phyloP scores from a whole-genome alignment of 2,329 filamentous ascomycete species.

The Phialophora tarda region DNA sequence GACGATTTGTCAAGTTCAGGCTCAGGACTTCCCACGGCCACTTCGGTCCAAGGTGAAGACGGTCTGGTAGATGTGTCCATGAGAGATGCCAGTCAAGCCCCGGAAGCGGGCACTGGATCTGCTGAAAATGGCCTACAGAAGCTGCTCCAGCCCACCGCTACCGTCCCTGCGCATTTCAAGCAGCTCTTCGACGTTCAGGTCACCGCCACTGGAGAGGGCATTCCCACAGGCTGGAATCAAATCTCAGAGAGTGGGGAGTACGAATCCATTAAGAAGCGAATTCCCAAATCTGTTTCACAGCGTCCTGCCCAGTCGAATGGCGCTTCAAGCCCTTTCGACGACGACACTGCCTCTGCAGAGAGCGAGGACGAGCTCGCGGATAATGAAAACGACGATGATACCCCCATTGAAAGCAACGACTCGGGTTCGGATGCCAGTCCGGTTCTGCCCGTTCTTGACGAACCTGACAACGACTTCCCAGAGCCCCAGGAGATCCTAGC shows the following conservation, averaged over 20 bases:
- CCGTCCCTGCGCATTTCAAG: constrained; percentile 68
- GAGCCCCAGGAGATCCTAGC: constrained; percentile 37
- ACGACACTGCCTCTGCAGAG: constrained; percentile 41
- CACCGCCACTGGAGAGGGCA: constrained; percentile 61
- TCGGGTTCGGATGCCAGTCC: constrained; percentile 33
- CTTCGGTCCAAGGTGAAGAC: constrained; percentile 85
- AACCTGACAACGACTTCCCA: constrained; percentile 41
- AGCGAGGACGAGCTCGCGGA: constrained; percentile 45
- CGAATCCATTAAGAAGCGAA: constrained; percentile 29
- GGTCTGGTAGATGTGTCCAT: constrained; percentile 90
- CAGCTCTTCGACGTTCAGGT: constrained; percentile 80
- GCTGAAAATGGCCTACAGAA: constrained; percentile 44
- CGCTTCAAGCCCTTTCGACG: constrained; percentile 33
- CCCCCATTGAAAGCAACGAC: constrained; percentile 32
- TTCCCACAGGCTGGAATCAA: constrained; percentile 73
- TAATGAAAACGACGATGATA: constrained; percentile 33
- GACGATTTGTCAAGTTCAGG: constrained; percentile 70
- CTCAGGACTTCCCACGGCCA: constrained; percentile 69
- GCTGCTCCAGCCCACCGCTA: constrained; percentile 57
- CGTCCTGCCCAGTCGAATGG: constrained; percentile 41
- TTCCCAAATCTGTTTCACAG: constrained; percentile 34
- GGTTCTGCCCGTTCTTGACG: constrained; percentile 38
- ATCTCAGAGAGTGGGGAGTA: constrained; percentile 46
- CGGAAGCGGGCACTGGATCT: constrained; percentile 32
- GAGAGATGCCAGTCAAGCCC: constrained; percentile 63